Base-by-base conservation (phyloP, 345 rosid genomes). In the Anastatica hierochuntica region DNA sequence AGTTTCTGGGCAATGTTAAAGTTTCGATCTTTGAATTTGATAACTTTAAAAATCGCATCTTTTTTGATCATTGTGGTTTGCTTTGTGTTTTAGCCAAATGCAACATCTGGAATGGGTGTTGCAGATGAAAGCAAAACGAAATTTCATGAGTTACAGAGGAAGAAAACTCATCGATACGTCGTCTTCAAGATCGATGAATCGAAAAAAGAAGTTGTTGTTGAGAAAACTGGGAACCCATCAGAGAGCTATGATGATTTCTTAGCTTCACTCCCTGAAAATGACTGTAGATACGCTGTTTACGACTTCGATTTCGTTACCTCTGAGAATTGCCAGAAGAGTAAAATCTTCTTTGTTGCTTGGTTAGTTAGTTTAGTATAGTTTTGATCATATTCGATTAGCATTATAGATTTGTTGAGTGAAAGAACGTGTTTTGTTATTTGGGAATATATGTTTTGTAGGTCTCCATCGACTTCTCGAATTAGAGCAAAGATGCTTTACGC, bases 301-400 rank as follows among this genome's bases (percentile, higher is more conserved):
- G 86, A 81, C 61, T 82, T 70, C 9, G 94, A 84, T 60, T 84
- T 72, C 55, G 84, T 79, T 29, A 81, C 86, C 39, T 71, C 78
- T 6, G 95, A 85, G 72, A 85, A 82, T 61, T 85, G 95, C 45
- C 84, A 71, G 49, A 85, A 81, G 74, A 81, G 89, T 81, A 81
- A 84, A 63, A 84, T 84, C 59, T 84, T 84, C 78, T 84, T 81
- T 72, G 64, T 81, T 36, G 82, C 94, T 38, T 84, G 94, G 89
- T 84, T 66, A 36, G 75, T 60, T 55, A 24, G 27, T 26, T n/a
- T n/a, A 13, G 4, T 19, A 13, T 29, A 4, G 33, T 29, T 29
- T 5, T 4, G 33, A 29, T 24, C 27, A 24, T 24, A 24, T 24
- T n/a, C n/a, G n/a, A n/a, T n/a, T n/a, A n/a, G n/a, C n/a, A n/a